phyloP scores from a whole-genome alignment of 306 rosid genomes.

The Calophaca sinica region DNA sequence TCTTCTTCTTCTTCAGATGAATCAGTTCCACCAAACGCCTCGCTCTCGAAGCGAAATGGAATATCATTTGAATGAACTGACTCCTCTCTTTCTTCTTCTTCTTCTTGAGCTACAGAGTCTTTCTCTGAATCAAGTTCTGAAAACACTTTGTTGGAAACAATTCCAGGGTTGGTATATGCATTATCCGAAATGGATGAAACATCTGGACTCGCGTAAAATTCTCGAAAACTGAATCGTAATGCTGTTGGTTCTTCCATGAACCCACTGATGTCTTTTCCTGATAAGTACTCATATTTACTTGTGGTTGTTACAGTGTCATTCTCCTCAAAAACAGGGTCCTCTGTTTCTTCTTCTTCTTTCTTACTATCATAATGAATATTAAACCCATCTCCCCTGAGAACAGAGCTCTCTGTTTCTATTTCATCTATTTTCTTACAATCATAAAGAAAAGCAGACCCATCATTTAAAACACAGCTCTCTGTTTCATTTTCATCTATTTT shows the following conservation, averaged over 20 bases:
- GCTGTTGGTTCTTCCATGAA: constrained; percentile 64
- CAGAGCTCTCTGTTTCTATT: constrained; percentile 23
- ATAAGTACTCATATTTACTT: constrained; percentile 49
- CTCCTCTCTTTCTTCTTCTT: constrained; percentile 34
- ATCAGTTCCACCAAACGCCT: constrained; percentile 47
- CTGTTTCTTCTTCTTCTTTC: constrained; percentile 39
- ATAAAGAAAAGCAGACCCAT: not conserved
- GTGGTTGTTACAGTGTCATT: constrained; percentile 43
- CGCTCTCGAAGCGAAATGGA: constrained; percentile 34
- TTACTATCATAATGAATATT: not conserved
- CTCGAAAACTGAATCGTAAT: constrained; percentile 56
- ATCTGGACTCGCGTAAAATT: constrained; percentile 53
- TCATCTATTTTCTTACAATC: not conserved
- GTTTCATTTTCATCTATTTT: constrained; percentile 28
- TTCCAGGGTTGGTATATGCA: not conserved
- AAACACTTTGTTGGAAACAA: constrained; percentile 6
- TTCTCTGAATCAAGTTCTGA: constrained; percentile 33
- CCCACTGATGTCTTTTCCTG: constrained; percentile 47
- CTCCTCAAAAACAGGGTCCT: constrained; percentile 26
- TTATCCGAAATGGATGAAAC: constrained; percentile 37
- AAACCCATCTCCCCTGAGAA: not conserved
- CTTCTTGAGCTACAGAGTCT: constrained; percentile 4
- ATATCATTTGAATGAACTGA: not conserved
- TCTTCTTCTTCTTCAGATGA: constrained; percentile 59
- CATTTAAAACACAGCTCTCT: constrained; percentile 8